A percentile compares a stretch with the other conserved stretches of the same genome.
Evolutionary conservation across 2,329 filamentous ascomycete genomes (phyloP).

Genomic region (Hypocrella siamensis): DNA sequence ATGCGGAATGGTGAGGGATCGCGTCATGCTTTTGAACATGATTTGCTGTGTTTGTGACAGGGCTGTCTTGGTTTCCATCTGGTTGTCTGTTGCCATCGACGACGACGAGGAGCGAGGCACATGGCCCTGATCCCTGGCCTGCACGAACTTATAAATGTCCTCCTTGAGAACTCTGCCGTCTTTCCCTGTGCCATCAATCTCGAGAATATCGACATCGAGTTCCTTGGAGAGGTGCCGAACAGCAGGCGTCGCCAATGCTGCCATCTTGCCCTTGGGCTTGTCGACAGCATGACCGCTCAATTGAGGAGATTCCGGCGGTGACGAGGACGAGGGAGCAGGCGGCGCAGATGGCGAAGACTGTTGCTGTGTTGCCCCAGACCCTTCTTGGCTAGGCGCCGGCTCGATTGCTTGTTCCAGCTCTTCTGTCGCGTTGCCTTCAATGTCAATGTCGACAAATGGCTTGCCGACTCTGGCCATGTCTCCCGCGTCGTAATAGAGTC

Average conservation of each 20-base stretch:
- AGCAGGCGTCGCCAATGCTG: constrained; percentile 74
- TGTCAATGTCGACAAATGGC: constrained; percentile 89
- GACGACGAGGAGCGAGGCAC: constrained; percentile 9
- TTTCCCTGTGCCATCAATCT: constrained; percentile 72
- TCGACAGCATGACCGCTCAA: constrained; percentile 5
- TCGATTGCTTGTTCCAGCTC: no score
- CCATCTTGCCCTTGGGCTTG: constrained; percentile 43
- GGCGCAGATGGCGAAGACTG: constrained; percentile 11
- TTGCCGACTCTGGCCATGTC: constrained; percentile 94
- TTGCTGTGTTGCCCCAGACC: constrained; percentile 7
- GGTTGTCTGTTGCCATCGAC: constrained; percentile 20
- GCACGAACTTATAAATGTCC: constrained; percentile 62
- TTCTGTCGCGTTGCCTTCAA: constrained; percentile 52
- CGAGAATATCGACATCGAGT: constrained; percentile 58
- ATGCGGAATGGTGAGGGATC: constrained; percentile 79
- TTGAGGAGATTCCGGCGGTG: constrained; percentile 1
- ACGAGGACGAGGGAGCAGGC: constrained; percentile 7
- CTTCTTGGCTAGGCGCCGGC: no score
- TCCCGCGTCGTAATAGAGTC: constrained; percentile 85
- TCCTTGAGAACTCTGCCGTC: constrained; percentile 88
- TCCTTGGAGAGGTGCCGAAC: constrained; percentile 80
- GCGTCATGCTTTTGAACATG: constrained; percentile 98
- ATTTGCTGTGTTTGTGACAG: constrained; percentile 70
- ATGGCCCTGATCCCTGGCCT: constrained; percentile 27
- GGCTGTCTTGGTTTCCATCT: constrained; percentile 51